A percentile compares a stretch with the other conserved stretches of the same genome.
These are phyloP conservation scores for Acer yangbiense DNA, from an alignment of 345 rosid genomes.

Conservation along the genomic window DNA sequence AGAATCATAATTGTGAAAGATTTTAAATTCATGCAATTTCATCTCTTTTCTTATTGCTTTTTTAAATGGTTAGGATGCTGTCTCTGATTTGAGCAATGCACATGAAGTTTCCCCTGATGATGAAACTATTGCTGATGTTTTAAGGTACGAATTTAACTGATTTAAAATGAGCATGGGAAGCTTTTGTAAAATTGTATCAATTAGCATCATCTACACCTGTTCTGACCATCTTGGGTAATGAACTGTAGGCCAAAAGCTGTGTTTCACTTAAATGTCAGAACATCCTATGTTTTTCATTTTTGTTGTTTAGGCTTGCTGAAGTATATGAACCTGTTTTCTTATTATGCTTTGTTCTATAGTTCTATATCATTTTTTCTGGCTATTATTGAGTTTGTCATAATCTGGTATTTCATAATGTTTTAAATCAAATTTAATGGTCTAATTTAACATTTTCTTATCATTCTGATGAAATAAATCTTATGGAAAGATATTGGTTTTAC, in stretches of 20 bases:
- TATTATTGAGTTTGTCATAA: background rate
- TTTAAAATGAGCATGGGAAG: background rate
- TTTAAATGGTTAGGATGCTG: slow-evolving; percentile 63
- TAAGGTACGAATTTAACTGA: slow-evolving; percentile 55
- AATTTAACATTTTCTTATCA: background rate
- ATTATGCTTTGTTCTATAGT: background rate
- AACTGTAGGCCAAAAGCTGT: background rate
- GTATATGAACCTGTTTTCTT: background rate
- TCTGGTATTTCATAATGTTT: background rate
- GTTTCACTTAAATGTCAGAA: background rate
- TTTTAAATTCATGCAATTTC: background rate
- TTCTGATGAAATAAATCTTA: background rate
- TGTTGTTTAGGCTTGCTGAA: background rate
- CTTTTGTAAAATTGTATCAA: background rate
- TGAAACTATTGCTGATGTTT: slow-evolving; percentile 75
- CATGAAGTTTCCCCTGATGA: slow-evolving; percentile 83
- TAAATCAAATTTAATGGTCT: background rate
- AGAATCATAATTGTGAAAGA: slow-evolving; percentile 5
- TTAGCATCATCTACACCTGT: no score
- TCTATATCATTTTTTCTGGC: background rate
- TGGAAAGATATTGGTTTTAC: background rate
- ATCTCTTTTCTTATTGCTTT: slow-evolving; percentile 14
- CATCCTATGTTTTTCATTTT: background rate
- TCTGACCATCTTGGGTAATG: no score
- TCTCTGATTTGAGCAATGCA: slow-evolving; percentile 77